These are phyloP conservation scores for Erysimum cheiranthoides DNA, from an alignment of 345 rosid species.

Conservation along the genomic window DNA sequence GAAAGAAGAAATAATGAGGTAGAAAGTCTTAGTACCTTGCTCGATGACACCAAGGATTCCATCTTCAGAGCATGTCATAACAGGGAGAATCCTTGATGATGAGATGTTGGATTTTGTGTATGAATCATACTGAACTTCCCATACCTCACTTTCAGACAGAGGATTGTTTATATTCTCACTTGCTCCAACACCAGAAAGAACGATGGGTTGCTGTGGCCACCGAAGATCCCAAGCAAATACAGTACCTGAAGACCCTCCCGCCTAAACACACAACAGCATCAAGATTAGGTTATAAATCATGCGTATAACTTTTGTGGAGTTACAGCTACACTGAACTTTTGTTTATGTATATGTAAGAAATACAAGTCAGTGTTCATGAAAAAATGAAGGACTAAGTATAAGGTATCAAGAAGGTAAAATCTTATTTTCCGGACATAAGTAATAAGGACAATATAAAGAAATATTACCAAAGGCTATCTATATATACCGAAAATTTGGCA, in stretches of 20 bases:
- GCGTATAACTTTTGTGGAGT: neutral
- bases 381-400: neutral
- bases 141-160: conserved; percentile 85
- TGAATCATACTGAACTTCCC: conserved; percentile 84
- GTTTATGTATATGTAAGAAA: conserved; percentile 1
- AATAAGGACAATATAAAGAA: neutral
- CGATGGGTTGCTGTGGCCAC: conserved; percentile 64
- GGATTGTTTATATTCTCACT: conserved; percentile 49
- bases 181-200: conserved; percentile 66
- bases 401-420: neutral
- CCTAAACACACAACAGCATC: conserved; percentile 51
- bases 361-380: neutral
- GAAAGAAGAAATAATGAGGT: neutral
- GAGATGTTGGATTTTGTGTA: conserved; percentile 64
- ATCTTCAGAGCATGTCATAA: conserved; percentile 91
- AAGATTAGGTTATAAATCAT: conserved; percentile 1
- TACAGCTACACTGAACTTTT: neutral
- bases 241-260: conserved; percentile 87
- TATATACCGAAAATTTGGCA: neutral
- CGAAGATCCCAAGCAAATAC: conserved; percentile 94
- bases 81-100: conserved; percentile 75
- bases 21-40: conserved; percentile 59
- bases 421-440: neutral
- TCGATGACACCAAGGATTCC: conserved; percentile 83
- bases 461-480: neutral